Percentiles rank a stretch among this genome's conserved stretches.
Conservation (phyloP, 164 flowering plant genomes). For the Dillenia suffruticosa region DNA sequence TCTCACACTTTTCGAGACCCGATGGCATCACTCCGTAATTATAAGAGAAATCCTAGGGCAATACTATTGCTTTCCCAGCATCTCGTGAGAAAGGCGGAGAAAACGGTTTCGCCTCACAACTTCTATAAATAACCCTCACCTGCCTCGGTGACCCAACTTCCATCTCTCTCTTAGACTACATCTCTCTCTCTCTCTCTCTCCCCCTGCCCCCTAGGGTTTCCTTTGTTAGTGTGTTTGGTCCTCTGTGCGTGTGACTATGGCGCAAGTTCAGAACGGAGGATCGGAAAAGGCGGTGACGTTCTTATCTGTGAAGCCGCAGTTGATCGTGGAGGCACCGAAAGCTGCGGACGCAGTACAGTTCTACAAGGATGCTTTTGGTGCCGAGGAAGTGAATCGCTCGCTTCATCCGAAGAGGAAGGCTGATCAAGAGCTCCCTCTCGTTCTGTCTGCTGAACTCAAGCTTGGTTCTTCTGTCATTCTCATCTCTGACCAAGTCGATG, state of each 20-base stretch:
- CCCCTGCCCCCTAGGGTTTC: constrained; percentile 32
- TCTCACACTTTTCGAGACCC: no score
- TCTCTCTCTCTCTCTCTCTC: constrained; percentile 10
- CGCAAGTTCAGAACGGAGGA: constrained; percentile 41
- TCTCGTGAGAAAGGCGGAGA: no score
- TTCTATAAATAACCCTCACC: constrained; percentile 26
- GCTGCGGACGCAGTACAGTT: constrained; percentile 69
- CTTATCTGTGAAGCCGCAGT: constrained; percentile 51
- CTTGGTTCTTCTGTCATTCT: constrained; percentile 45
- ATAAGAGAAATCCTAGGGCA: no score
- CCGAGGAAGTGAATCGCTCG: constrained; percentile 60
- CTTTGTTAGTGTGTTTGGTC: not conserved
- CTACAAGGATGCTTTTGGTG: constrained; percentile 81
- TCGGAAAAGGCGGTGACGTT: constrained; percentile 28
- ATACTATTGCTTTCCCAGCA: no score
- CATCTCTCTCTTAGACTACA: not conserved
- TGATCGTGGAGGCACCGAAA: constrained; percentile 54
- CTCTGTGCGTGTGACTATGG: constrained; percentile 23
- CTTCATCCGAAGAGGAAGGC: constrained; percentile 76
- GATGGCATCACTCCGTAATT: no score
- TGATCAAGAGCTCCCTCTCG: constrained; percentile 73
- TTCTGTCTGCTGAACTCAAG: constrained; percentile 60
- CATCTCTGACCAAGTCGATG: constrained; percentile 48
- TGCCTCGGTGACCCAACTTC: not conserved
- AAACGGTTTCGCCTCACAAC: constrained; percentile 44